A percentile compares a stretch with the other conserved stretches of the same genome.
phyloP scores from a whole-genome alignment of 768 basidiomycete genomes.

The Tulasnella sp. region DNA sequence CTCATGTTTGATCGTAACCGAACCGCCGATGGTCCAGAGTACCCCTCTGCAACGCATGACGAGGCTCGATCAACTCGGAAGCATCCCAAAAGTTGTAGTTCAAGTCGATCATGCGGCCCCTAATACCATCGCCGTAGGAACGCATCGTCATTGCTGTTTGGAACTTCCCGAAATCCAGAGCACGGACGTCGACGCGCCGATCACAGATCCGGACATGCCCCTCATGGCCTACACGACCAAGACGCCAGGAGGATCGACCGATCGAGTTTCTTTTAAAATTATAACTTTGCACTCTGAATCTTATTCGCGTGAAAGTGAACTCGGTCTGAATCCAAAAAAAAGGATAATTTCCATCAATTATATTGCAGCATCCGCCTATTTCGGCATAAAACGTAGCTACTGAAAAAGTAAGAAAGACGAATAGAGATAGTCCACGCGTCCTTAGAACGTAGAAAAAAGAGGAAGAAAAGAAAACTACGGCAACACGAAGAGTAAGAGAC shows the following conservation, averaged over 20 bases:
- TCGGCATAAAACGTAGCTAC: not conserved
- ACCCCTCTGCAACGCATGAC: too few species aligned
- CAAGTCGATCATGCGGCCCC: too few species aligned
- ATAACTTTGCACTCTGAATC: not conserved
- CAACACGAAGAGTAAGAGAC: slow-evolving; percentile 1
- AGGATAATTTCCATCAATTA: not conserved
- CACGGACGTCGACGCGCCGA: not conserved
- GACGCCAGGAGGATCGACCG: not conserved
- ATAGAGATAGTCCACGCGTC: not conserved
- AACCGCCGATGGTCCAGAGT: too few species aligned
- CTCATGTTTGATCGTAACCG: too few species aligned
- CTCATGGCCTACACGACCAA: not conserved
- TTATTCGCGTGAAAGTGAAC: not conserved
- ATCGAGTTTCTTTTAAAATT: not conserved
- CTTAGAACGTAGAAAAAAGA: not conserved
- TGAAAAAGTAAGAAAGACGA: not conserved
- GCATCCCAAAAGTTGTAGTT: too few species aligned
- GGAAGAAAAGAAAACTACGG: not conserved
- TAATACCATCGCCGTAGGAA: too few species aligned
- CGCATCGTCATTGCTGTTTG: not conserved
- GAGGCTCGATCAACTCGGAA: too few species aligned
- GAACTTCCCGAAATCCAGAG: not conserved
- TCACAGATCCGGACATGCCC: not conserved
- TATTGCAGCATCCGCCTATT: not conserved
- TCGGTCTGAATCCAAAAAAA: not conserved